Evolutionary conservation across 371 early-diverging fungal species (phyloP), one percentile per base, ranked within the genome.

Genomic region (Actinomortierella wolfii): DNA sequence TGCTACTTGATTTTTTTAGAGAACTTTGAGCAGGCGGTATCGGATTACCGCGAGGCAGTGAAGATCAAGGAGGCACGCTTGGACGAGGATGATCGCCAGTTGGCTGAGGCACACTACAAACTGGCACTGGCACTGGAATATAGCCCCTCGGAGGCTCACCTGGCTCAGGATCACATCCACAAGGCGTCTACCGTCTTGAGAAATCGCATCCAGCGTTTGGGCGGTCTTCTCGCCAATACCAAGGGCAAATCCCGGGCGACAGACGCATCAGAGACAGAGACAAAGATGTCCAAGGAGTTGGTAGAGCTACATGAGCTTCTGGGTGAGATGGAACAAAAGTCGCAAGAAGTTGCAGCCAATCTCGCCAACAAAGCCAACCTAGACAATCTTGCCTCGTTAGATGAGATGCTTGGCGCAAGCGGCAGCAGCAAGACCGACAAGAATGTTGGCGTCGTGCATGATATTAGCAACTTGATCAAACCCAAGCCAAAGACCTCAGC

Each of bases 71-170:
- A 81, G 65, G 75, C 77, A 23, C 66, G 78, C 23, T 69, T 91
- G 44, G 76, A 78, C 5, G 63, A 81, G 8, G 89, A 89, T 42
- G 79, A 92, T 66, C 84, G 96, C 40, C 88, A 94, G 56, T 63
- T 94, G 43, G 94, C 97, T 17, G 97, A 95, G 73, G 86, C 86
- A 28, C 86, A 91, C 68, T 93, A 89, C 67, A 92, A 89, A 56
- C 81, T 86, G 34, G 90, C 89, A 0, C 76, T 93, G 20, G 91
- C 90, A 9, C 75, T 87, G 7, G 92, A 92, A 61, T 89, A 85
- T 48, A 64, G 64, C 11, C 68, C 64, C 1, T 74, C 76, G 8
- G 77, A 80, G 39, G 54, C 80, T 14, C 82, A 83, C 6, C 64
- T 76, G 25, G 89, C 93, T 0, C 66, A 85, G 34, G 83, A 83